Base-by-base conservation (phyloP, 2,329 filamentous ascomycete genomes). In the Sordariomycetes sp. region DNA sequence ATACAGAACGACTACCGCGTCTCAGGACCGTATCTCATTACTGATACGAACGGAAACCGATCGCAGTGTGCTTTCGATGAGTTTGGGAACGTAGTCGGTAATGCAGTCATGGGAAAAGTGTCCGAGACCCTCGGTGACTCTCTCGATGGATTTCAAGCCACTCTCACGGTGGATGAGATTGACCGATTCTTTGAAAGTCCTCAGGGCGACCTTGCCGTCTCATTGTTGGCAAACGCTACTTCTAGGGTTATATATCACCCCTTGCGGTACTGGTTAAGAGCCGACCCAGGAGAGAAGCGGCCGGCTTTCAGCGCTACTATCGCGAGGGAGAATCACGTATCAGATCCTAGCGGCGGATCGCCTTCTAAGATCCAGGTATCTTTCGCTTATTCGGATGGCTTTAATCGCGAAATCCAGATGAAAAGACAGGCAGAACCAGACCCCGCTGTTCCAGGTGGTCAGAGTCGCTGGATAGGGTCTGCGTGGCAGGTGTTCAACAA, bases 1-100 rank as follows among this genome's bases (percentile, higher is more conserved):
- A n/a, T n/a, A 30, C 15, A 30, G 15, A 20, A 30, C 29, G n/a
- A n/a, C n/a, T 30, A 30, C 29, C 29, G 29, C 29, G 5, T 17
- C 29, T 20, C 19, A 11, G 14, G 19, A 16, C 15, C 29, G 5
- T 12, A 11, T 6, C 15, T 20, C 8, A 17, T 30, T 11, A 30
- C 29, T 12, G 29, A 30, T 16, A 10, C 29, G 12, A 30, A 30
- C 18, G 15, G 18, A 10, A 30, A 30, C 18, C 12, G 29, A n/a
- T 16, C 7, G 12, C 12, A 30, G 14, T 5, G 11, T 11, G 15
- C 19, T 16, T 20, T 17, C 6, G 29, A 30, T 16, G 29, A 12
- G 7, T 12, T 30, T 11, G 29, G 18, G 10, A 17, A 12, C 10
- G 11, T 20, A 11, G 15, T 16, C 6, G 29, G 15, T 5, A 14